Conservation (phyloP, 2,329 filamentous ascomycete genomes). For the Aspergillus uvarum region DNA sequence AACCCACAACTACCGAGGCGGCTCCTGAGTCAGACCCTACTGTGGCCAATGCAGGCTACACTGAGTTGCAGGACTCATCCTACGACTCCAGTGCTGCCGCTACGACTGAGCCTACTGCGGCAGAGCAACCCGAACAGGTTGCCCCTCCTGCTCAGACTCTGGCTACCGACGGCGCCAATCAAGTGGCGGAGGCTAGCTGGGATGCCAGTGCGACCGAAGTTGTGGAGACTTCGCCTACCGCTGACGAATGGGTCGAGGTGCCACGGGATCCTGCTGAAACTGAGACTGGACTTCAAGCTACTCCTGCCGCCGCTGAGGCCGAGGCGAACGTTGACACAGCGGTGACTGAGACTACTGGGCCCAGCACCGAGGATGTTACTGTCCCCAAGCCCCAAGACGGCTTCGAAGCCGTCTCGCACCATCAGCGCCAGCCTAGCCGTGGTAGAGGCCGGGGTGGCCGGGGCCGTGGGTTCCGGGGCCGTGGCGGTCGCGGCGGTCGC, state of each 20-base stretch:
- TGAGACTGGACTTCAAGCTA: conserved; percentile 63
- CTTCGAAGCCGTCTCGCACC: conserved; percentile 37
- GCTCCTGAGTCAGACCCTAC: conserved; percentile 56
- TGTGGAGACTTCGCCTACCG: conserved; percentile 47
- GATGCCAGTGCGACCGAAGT: conserved; percentile 51
- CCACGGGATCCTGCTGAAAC: conserved; percentile 73
- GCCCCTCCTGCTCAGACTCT: conserved; percentile 42
- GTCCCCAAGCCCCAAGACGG: conserved; percentile 42
- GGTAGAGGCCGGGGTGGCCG: conserved; percentile 26
- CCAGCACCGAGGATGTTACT: conserved; percentile 80
- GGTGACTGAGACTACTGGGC: conserved; percentile 56
- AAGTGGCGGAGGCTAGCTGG: conserved; percentile 55
- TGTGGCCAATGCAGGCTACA: conserved; percentile 59
- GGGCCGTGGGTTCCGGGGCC: conserved; percentile 33
- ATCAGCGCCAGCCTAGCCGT: conserved; percentile 36
- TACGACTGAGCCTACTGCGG: conserved; percentile 30
- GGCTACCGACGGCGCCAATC: conserved; percentile 45
- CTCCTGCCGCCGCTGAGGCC: conserved; percentile 62
- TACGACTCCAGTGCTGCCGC: conserved; percentile 54
- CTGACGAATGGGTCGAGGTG: conserved; percentile 73
- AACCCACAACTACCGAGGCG: conserved; percentile 42
- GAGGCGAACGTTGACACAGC: conserved; percentile 59
- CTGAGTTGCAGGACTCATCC: conserved; percentile 55
- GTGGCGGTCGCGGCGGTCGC: conserved; percentile 40
- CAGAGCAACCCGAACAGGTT: conserved; percentile 24